Evolutionary conservation across 1,284 basidiomycete genomes (phyloP).

Genomic region (Pseudozyma hubeiensis): DNA sequence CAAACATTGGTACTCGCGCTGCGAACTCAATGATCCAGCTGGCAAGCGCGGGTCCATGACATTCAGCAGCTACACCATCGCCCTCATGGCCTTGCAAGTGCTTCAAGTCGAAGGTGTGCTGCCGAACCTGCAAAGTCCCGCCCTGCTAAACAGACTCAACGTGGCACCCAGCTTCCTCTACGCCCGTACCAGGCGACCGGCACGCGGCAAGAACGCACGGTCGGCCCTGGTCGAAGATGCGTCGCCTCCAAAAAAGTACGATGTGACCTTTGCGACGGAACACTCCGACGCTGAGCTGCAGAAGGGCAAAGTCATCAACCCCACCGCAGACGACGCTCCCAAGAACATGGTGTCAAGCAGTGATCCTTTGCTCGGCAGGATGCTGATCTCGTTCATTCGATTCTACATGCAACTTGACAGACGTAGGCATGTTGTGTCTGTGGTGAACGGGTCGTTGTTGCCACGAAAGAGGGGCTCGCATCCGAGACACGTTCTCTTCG

Average conservation of each 20-base stretch:
- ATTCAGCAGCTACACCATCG: constrained; percentile 61
- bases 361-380: constrained; percentile 34
- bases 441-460: constrained; percentile 30
- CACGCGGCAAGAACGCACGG: constrained; percentile 18
- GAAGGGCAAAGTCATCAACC: constrained; percentile 6
- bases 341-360: background rate
- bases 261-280: constrained; percentile 27
- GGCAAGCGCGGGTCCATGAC: constrained; percentile 44
- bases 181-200: constrained; percentile 31
- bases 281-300: constrained; percentile 7
- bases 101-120: constrained; percentile 63
- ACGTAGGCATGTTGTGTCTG: constrained; percentile 25
- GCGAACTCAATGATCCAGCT: constrained; percentile 58
- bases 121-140: constrained; percentile 67
- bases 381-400: constrained; percentile 27
- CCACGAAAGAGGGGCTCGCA: constrained; percentile 12
- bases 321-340: background rate
- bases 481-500: constrained; percentile 14
- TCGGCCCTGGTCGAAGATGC: background rate
- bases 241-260: constrained; percentile 27
- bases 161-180: constrained; percentile 43
- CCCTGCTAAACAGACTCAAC: constrained; percentile 48
- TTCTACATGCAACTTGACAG: constrained; percentile 29
- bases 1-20: constrained; percentile 55
- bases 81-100: constrained; percentile 63